Percentiles rank a stretch among this genome's conserved stretches.
These are phyloP conservation scores for Leptographium galeiforme DNA, from an alignment of 2,329 filamentous ascomycete species.

Conservation along the genomic window DNA sequence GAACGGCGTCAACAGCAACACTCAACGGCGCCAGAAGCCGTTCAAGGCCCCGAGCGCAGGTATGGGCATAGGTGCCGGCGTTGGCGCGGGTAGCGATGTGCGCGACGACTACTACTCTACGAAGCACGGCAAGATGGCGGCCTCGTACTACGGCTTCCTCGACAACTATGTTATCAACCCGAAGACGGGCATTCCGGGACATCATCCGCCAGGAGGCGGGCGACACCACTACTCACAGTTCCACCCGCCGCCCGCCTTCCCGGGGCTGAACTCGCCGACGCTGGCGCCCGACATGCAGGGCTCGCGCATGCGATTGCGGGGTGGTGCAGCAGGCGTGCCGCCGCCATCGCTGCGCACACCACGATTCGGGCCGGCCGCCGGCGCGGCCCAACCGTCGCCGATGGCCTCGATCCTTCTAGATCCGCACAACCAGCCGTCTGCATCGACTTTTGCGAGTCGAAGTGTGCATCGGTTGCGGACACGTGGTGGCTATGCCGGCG, in stretches of 20 bases:
- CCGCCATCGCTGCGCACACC: constrained; percentile 24
- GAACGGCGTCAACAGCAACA: constrained; percentile 13
- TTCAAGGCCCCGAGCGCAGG: too few species aligned
- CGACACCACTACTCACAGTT: constrained; percentile 60
- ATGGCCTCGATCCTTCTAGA: constrained; percentile 64
- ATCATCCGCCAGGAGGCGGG: constrained; percentile 40
- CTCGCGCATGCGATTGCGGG: constrained; percentile 33
- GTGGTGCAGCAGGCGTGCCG: constrained; percentile 19
- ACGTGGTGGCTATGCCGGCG: constrained; percentile 30
- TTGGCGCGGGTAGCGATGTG: constrained; percentile 42
- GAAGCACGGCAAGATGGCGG: constrained; percentile 97
- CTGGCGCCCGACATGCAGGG: constrained; percentile 41
- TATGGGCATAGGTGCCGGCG: neutral
- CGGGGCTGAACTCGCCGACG: constrained; percentile 52
- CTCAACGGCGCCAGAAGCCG: constrained; percentile 6
- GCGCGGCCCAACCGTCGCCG: constrained; percentile 39
- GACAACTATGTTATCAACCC: constrained; percentile 78
- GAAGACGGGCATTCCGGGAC: constrained; percentile 50
- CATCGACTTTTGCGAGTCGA: constrained; percentile 28
- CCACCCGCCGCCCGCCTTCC: constrained; percentile 63
- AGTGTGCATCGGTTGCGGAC: constrained; percentile 33
- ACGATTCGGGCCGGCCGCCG: constrained; percentile 26
- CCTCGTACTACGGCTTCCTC: constrained; percentile 87
- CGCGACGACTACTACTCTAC: constrained; percentile 88
- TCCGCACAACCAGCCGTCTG: constrained; percentile 57